Evolutionary conservation across 495 filamentous ascomycete species (phyloP), one percentile per base, ranked within the genome.

Genomic region (Haplographium delicatum): DNA sequence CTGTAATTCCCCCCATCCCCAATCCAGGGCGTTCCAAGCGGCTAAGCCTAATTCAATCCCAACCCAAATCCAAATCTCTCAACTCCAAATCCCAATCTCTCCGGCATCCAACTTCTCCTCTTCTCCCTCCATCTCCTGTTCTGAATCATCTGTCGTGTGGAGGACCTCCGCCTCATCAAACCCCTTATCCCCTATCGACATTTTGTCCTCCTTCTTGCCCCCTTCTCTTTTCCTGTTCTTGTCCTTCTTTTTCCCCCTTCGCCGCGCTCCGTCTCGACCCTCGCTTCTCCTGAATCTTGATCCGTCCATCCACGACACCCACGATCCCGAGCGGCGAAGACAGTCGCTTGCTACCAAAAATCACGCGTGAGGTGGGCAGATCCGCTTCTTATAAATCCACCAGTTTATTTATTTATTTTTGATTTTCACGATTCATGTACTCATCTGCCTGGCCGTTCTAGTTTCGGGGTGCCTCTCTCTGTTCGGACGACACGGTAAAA

Each of bases 401-500:
- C n/a, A n/a, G n/a, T n/a, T n/a, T n/a, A n/a, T n/a, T n/a, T n/a
- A n/a, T n/a, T n/a, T n/a, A n/a, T 59, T 48, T 60, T 58, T 58
- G 51, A 47, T 34, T 30, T 47, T 51, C n/a, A 63, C 60, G 60
- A 58, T 58, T 55, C 56, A n/a, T 50, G 59, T 64, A 65, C 54
- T 63, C 51, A 58, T 58, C 53, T 57, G 62, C 63, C 57, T 62
- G 60, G 62, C 65, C 43, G 57, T 54, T 48, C 42, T 42, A 48
- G 57, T 56, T 50, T 61, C 50, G 44, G 27, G 44, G 54, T n/a
- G n/a, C n/a, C n/a, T 50, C 42, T 60, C 63, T 51, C 58, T 54
- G 39, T 61, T 40, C 52, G 53, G 61, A 55, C 65, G 61, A 64
- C 72, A 68, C 71, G 73, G 73, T 78, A 65, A 71, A 38, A 76